Conservation (phyloP, 768 basidiomycete genomes). For the Neoboletus magnificus region DNA sequence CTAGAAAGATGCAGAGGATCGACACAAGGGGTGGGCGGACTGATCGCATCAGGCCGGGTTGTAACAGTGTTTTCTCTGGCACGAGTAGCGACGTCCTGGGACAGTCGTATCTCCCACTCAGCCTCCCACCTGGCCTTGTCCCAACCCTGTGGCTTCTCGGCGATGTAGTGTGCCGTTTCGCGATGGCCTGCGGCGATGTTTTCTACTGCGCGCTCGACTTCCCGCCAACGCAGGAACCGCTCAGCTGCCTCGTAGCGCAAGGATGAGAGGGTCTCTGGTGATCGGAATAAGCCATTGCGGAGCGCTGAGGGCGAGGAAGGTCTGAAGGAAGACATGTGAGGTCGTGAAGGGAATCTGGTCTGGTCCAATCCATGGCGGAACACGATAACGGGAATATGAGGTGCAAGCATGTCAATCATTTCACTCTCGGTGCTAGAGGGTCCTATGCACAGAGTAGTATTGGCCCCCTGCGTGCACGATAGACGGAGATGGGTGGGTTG, state of each 20-base stretch:
- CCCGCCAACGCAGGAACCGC: conserved; percentile 69
- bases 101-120: conserved; percentile 60
- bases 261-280: conserved; percentile 54
- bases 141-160: conserved; percentile 39
- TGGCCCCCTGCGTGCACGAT: not conserved
- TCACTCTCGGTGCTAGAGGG: conserved; percentile 37
- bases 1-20: conserved; percentile 71
- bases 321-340: conserved; percentile 52
- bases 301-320: conserved; percentile 51
- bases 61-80: conserved; percentile 39
- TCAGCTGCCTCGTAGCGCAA: conserved; percentile 65
- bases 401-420: conserved; percentile 47
- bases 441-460: conserved; percentile 17
- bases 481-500: conserved; percentile 1
- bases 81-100: conserved; percentile 55
- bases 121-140: conserved; percentile 64
- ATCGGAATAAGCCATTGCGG: conserved; percentile 58
- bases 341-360: conserved; percentile 27
- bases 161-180: conserved; percentile 19
- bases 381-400: conserved; percentile 56
- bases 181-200: conserved; percentile 36
- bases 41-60: conserved; percentile 12
- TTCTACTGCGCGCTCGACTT: conserved; percentile 57
- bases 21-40: conserved; percentile 33
- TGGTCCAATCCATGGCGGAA: conserved; percentile 42